A percentile compares a stretch with the other conserved stretches of the same genome.
Evolutionary conservation across 2,329 filamentous ascomycete genomes (phyloP).

Genomic region (Fusarium sp.): DNA sequence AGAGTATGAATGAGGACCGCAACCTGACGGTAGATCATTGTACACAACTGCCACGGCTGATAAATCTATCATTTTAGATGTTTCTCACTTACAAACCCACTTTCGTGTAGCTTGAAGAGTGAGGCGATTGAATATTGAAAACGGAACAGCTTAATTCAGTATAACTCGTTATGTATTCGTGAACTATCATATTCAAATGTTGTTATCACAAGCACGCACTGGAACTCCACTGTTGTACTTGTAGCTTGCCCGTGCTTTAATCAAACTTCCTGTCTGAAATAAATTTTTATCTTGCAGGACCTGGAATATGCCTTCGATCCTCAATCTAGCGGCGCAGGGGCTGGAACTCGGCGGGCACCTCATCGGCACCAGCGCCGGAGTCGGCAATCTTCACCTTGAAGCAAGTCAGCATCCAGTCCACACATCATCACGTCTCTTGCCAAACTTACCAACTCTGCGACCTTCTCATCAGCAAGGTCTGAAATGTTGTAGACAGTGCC

Average conservation of each 20-base stretch:
- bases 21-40: too few species aligned
- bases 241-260: neutral
- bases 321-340: neutral
- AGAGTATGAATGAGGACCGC: too few species aligned
- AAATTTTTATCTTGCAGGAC: neutral
- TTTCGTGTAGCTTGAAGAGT: too few species aligned
- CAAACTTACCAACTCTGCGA: neutral
- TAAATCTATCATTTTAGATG: too few species aligned
- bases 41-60: too few species aligned
- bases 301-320: too few species aligned
- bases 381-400: neutral
- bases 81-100: too few species aligned
- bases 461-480: neutral
- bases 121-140: too few species aligned
- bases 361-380: neutral
- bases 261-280: neutral
- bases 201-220: neutral
- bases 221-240: neutral
- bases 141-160: neutral
- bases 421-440: fast-evolving
- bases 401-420: neutral
- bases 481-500: neutral
- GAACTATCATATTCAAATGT: neutral
- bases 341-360: neutral
- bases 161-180: neutral